Base-by-base conservation (phyloP, 2,329 filamentous ascomycete species). In the Xylariaceae sp. region DNA sequence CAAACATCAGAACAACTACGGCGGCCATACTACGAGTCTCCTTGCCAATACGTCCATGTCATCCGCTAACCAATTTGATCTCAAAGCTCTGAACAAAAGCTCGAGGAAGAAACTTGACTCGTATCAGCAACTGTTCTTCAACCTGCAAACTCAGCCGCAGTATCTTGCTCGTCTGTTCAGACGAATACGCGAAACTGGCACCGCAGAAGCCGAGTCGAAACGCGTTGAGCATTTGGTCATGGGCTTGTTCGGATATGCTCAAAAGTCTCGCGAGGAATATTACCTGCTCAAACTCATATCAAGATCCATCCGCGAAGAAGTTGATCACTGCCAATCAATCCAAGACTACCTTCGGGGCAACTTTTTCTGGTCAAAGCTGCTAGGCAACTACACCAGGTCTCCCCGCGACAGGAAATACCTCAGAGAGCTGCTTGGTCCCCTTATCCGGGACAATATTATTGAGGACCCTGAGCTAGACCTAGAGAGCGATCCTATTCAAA, bases 121-220 rank as follows among this genome's bases (percentile, higher is more conserved):
- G 19, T 99, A 99, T 68, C 95, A 99, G 70, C 91, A 97, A 66
- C 82, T 99, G 13, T 99, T 99, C 75, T 97, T 99, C 77, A 87
- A 92, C 55, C 82, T 99, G 4, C 94, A 99, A 68, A 99, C 94
- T 0, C 95, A 99, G 63, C 90, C 94, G 3, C 90, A 96, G 58
- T 99, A 99, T 65, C 82, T 99, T 40, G 90, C 92, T 28, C 83
- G 92, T 12, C 79, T 97, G 1, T 97, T 97, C 78, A 86, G 85
- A 68, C 83, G 87, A 41, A 74, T 97, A 31, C 86, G 91, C 31
- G 90, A 96, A 70, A 82, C 89, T 62, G 90, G 88, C 40, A 90
- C 89, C 1, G 77, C 90, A 0, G 94, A 99, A 64, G 95, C 94
- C 71, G 94, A 99, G 65, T 88, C 86, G 68, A 96, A 96, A 73